Percentiles rank a stretch among this genome's conserved stretches.
These are phyloP conservation scores for Aspergillus carlsbadensis DNA, from an alignment of 495 filamentous ascomycete genomes.

Conservation along the genomic window DNA sequence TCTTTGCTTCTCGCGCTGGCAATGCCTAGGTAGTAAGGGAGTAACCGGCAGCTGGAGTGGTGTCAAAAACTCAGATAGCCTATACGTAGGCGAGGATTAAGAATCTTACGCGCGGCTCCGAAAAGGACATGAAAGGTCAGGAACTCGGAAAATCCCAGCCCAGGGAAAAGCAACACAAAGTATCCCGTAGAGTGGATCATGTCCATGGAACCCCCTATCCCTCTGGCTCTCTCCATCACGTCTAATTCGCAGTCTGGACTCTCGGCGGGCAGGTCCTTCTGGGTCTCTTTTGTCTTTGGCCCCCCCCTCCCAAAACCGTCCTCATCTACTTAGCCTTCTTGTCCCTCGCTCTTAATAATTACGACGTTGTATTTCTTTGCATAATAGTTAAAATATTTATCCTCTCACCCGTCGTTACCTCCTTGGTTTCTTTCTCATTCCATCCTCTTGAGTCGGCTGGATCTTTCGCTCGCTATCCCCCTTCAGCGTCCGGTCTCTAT, in stretches of 20 bases:
- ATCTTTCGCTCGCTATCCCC: not conserved
- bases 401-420: constrained; percentile 1
- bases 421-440: constrained; percentile 11
- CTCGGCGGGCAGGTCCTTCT: not conserved
- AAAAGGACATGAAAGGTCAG: not conserved
- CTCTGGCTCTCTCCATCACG: not conserved
- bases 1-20: too few relatives aligned
- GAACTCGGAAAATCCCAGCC: not conserved
- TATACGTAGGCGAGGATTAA: not conserved
- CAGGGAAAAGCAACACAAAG: not conserved
- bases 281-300: constrained; percentile 3
- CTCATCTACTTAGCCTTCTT: constrained; percentile 1
- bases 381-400: constrained; percentile 5
- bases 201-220: not conserved
- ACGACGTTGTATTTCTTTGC: not conserved
- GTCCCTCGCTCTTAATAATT: not conserved
- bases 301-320: not conserved
- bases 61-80: too few relatives aligned
- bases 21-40: too few relatives aligned
- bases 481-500: not conserved
- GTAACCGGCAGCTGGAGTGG: too few relatives aligned
- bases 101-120: constrained; percentile 10
- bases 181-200: constrained; percentile 4
- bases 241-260: constrained; percentile 3
- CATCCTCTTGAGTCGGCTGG: not conserved